A percentile compares a stretch with the other conserved stretches of the same genome.
These are phyloP conservation scores for Xerocomus minutiporus DNA, from an alignment of 1,284 basidiomycete species.

Conservation along the genomic window DNA sequence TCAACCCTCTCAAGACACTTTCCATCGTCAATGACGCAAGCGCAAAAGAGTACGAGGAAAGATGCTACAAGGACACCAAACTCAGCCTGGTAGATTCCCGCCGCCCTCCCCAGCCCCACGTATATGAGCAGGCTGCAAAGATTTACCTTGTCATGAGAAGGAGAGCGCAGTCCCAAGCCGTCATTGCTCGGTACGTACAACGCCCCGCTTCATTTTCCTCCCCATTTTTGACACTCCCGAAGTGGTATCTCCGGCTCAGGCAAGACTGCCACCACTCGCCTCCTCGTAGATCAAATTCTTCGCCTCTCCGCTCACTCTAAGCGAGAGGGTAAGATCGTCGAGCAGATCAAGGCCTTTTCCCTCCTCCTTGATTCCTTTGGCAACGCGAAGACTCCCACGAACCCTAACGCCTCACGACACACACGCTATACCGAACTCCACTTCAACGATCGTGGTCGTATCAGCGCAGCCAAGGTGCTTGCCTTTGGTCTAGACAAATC, in stretches of 20 bases:
- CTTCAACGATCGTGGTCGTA: conserved; percentile 75
- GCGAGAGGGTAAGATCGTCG: conserved; percentile 68
- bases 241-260: conserved; percentile 91
- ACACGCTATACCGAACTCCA: conserved; percentile 89
- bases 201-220: conserved; percentile 12
- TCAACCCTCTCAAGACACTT: conserved; percentile 86
- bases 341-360: conserved; percentile 75
- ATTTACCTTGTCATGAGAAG: conserved; percentile 83
- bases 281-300: conserved; percentile 79
- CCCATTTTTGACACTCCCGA: conserved; percentile 15
- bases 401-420: conserved; percentile 86
- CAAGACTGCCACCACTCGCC: conserved; percentile 72
- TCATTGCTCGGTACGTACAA: conserved; percentile 67
- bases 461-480: conserved; percentile 76
- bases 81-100: conserved; percentile 58
- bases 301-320: conserved; percentile 76
- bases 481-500: conserved; percentile 88
- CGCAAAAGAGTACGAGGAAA: conserved; percentile 78
- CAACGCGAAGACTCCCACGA: conserved; percentile 83
- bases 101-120: conserved; percentile 71
- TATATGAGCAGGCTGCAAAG: conserved; percentile 83
- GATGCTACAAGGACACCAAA: conserved; percentile 72
- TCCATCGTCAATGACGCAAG: conserved; percentile 78
- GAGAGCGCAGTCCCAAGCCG: conserved; percentile 72
- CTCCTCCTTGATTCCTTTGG: conserved; percentile 86